Conservation (phyloP, 306 rosid species). For the Amphicarpaea edgeworthii region DNA sequence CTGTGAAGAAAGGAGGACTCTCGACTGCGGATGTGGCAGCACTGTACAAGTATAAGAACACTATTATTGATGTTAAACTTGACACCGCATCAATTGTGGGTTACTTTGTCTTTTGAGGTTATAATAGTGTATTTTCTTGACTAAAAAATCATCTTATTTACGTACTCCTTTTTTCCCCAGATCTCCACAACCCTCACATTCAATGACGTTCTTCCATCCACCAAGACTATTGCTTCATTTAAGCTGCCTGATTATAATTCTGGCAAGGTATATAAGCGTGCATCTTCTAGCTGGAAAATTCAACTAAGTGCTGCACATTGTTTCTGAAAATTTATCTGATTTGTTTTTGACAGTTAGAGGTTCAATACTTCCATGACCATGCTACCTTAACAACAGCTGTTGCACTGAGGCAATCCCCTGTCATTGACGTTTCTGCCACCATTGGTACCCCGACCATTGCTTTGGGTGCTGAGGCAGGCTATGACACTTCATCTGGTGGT, state of each 20-base stretch:
- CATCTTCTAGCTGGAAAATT: constrained; percentile 25
- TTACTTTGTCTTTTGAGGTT: constrained; percentile 42
- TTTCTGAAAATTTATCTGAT: constrained; percentile 27
- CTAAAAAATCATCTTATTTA: constrained; percentile 38
- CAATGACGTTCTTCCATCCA: constrained; percentile 78
- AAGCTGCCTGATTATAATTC: constrained; percentile 79
- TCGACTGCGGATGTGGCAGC: constrained; percentile 86
- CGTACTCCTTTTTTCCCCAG: constrained; percentile 51
- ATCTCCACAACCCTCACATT: constrained; percentile 73
- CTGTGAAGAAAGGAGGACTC: constrained; percentile 89
- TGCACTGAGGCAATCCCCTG: constrained; percentile 75
- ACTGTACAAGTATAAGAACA: constrained; percentile 82
- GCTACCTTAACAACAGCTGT: constrained; percentile 71
- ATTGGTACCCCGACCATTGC: constrained; percentile 82
- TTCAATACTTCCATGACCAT: constrained; percentile 94
- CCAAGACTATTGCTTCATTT: constrained; percentile 88
- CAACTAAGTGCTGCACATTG: background rate
- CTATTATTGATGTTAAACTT: constrained; percentile 76
- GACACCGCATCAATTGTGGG: constrained; percentile 90
- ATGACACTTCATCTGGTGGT: constrained; percentile 74
- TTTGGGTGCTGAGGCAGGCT: constrained; percentile 90
- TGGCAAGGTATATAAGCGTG: constrained; percentile 78
- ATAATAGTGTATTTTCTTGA: constrained; percentile 13
- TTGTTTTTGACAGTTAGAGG: constrained; percentile 72
- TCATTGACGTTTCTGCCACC: constrained; percentile 77